Base-by-base conservation (phyloP, 768 basidiomycete genomes). In the Psilocybe sp. region DNA sequence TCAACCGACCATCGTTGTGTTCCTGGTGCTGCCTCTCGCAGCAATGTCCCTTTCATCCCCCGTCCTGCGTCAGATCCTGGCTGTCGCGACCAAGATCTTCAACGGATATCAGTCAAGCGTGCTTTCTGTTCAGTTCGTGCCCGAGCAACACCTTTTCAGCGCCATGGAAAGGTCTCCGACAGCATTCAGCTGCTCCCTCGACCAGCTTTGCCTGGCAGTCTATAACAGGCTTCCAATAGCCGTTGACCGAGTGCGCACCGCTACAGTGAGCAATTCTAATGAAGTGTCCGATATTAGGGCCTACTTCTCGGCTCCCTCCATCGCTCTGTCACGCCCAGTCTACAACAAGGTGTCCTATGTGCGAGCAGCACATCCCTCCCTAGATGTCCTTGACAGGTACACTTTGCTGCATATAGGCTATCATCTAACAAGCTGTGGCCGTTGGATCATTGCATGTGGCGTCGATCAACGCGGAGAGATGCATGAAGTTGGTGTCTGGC, bases 351-450 rank as follows among this genome's bases (percentile, higher is more conserved):
- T 73, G n/a, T 65, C 71, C 23, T 74, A 69, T 56, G 54, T 65
- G 36, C 64, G 72, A 44, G 53, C 70, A 13, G 50, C 67, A 1
- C 67, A 69, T 48, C 56, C 75, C 9, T 62, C 72, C 4, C 61
- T 78, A 37, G 75, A 74, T 44, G 77, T 78, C 14, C 50, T 75
- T 51, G 74, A 78, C 59, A 64, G 72, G 2, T 50, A 65, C 32
- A 83, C 79, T 1, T 66, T 92, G 46, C 68, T 94, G 39, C 92
- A 94, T 61, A 75, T 92, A 35, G 92, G 81, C 2, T 94, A 94
- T 63, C 74, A 69, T 36, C 52, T 86, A 1, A 84, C 85, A 10
- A 57, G 63, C 4, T 87, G 85, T 50, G 78, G 84, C 9, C 86
- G 85, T 62, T 93, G 91, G 92, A 72, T 92, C 5, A 61, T 89